Evolutionary conservation across 192 early-diverging fungal species (phyloP), one percentile per base, ranked within the genome.

Genomic region (Coemansia sp.): DNA sequence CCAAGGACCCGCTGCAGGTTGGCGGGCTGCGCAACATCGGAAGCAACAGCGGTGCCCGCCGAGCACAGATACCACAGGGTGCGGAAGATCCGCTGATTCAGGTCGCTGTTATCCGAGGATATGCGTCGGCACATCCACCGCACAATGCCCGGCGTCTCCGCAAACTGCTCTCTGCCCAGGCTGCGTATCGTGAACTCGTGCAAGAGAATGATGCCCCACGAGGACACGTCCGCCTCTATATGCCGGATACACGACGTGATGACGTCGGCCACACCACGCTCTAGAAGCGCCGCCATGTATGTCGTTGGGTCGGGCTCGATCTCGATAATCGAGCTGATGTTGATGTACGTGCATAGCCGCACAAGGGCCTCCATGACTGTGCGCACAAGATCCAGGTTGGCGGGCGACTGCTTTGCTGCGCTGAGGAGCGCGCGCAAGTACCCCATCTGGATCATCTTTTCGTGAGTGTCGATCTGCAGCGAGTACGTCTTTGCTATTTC

Each of bases 181-280:
- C 59, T 65, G 49, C 79, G 79, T 62, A 75, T 70, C 20, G 68
- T 71, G 54, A 82, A 69, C 67, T 82, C 79, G 55, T 82, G 79
- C 54, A 82, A 32, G 32, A 82, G 62, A n/a, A 75, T 75, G 36
- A 76, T 70, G 23, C 79, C 79, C 79, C 79, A 82, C 40, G 79
- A 82, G 25, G 74, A 60, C 32, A 76, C 79, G 53, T 70, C 64
- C 64, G 69, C 70, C 48, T 76, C 79, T 36, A 66, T 63, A 36
- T 73, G 70, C n/a, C 67, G 70, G 38, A 75, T 52, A 22, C 74
- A 76, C 0, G 65, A 61, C 5, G 66, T 61, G 0, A 82, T 56
- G 36, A 82, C 74, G 2, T 63, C 67, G 20, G 62, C 74, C 5
- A 67, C 79, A 11, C 74, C 73, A 1, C 48, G 35, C 25, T 69